Conservation (phyloP, 2,329 filamentous ascomycete genomes). For the Pyrenochaeta sp. region DNA sequence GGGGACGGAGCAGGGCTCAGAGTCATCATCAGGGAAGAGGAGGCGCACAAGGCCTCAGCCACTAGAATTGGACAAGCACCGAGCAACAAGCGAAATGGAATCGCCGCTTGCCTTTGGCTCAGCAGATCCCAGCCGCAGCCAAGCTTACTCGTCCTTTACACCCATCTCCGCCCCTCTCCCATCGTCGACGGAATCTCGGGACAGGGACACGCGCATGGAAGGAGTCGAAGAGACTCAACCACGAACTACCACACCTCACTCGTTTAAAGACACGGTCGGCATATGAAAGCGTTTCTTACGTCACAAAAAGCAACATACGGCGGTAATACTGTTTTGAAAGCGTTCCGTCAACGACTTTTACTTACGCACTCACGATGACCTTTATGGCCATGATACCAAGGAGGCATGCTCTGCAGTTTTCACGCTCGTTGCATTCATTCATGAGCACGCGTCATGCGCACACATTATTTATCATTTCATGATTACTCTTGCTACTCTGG, state of each 20-base stretch:
- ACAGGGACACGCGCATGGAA: conserved; percentile 48
- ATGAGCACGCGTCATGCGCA: conserved; percentile 37
- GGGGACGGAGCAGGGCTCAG: conserved; percentile 37
- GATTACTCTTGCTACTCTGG: conserved; percentile 13
- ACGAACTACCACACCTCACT: conserved; percentile 52
- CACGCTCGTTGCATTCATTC: conserved; percentile 35
- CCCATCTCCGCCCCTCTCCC: conserved; percentile 48
- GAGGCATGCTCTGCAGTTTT: conserved; percentile 46
- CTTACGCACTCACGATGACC: conserved; percentile 51
- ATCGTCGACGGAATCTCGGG: conserved; percentile 42
- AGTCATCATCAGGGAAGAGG: conserved; percentile 49
- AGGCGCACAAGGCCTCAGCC: conserved; percentile 43
- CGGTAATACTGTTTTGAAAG: conserved; percentile 50
- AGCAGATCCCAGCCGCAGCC: conserved; percentile 36
- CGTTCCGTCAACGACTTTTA: conserved; percentile 48
- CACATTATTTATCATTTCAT: conserved; percentile 30
- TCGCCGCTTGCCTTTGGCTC: conserved; percentile 43
- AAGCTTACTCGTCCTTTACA: conserved; percentile 45
- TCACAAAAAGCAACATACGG: conserved; percentile 48
- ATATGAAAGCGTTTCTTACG: conserved; percentile 51
- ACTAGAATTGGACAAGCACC: conserved; percentile 43
- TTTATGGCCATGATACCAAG: conserved; percentile 47
- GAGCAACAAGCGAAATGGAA: conserved; percentile 37
- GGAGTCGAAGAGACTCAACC: conserved; percentile 49
- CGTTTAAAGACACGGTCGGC: conserved; percentile 55